Evolutionary conservation across 495 filamentous ascomycete genomes (phyloP), one percentile per base, ranked within the genome.

Genomic region (Trichoderma asperelloides): DNA sequence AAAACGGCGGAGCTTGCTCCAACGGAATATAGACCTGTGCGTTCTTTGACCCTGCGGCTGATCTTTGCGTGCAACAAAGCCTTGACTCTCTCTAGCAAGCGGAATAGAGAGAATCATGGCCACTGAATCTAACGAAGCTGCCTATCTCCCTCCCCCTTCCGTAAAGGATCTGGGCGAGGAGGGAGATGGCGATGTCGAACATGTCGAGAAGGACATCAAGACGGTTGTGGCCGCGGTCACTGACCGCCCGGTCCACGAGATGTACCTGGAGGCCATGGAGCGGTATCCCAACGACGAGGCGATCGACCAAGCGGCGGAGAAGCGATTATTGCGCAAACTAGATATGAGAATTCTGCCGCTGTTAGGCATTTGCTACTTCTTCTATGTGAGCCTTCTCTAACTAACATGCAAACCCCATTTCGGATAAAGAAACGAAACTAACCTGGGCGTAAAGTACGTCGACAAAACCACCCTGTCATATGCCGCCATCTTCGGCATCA

Each of bases 341-440:
- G 71, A 72, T 30, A 47, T 69, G 45, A 67, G 70, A 55, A 72
- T 72, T 37, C 62, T 72, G n/a, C 71, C 71, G 45, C 79, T 80
- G 70, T 70, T 88, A 25, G 82, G 80, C 4, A 80, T 87, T 45
- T 87, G 82, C 66, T 87, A 86, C 49, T 69, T 69, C 65, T 68
- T 78, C 65, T 73, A 74, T 66, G 77, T 75, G 68, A 77, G 67
- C 23, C 49, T 18, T 65, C 6, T 9, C 21, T n/a, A n/a, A n/a
- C n/a, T n/a, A 21, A 11, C 18, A 21, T 15, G 18, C 11, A 45
- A 51, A 23, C 18, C 7, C 18, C 16, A 51, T 13, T 51, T n/a
- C 21, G 47, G 47, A 64, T 23, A 21, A 15, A 16, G 18, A 18
- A 12, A 21, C 9, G 27, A 15, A 15, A 11, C 18, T 66, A 30